Percentiles rank a stretch among this genome's conserved stretches.
These are phyloP conservation scores for Pseudocercospora macadamiae DNA, from an alignment of 2,329 filamentous ascomycete species.

Conservation along the genomic window DNA sequence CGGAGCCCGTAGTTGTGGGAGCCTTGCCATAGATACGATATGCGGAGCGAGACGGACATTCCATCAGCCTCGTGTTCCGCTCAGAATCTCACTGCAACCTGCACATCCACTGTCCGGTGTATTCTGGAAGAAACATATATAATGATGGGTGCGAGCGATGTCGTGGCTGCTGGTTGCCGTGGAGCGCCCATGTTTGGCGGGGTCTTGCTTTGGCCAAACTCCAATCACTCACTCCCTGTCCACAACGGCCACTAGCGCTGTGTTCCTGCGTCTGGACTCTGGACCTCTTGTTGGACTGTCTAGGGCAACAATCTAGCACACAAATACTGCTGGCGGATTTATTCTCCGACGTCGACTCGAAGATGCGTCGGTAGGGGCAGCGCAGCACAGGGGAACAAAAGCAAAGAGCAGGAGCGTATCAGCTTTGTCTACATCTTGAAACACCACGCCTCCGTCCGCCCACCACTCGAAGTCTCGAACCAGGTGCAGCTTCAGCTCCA, in stretches of 20 bases:
- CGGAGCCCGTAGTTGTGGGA: not conserved
- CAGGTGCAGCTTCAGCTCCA: not conserved
- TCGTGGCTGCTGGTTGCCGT: not conserved
- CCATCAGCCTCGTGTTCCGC: not conserved
- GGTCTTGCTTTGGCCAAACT: not conserved
- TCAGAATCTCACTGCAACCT: not conserved
- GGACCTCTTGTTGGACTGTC: not conserved
- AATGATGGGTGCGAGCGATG: not conserved
- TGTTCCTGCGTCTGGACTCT: slow-evolving; percentile 6
- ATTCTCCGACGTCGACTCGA: not conserved
- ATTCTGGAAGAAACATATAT: not conserved
- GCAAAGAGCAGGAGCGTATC: not conserved
- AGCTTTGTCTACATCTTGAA: not conserved
- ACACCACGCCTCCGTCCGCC: not conserved
- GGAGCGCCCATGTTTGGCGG: not conserved
- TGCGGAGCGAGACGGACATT: not conserved
- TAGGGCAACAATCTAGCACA: not conserved
- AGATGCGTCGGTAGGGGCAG: no score
- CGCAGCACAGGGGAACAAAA: no score
- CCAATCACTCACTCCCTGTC: not conserved
- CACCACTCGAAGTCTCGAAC: not conserved
- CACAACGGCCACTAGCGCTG: not conserved
- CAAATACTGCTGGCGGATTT: not conserved
- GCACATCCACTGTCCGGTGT: not conserved
- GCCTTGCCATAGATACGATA: slow-evolving; percentile 1